phyloP scores from a whole-genome alignment of 495 filamentous ascomycete species.

The Melanomma pulvis-pyrius region DNA sequence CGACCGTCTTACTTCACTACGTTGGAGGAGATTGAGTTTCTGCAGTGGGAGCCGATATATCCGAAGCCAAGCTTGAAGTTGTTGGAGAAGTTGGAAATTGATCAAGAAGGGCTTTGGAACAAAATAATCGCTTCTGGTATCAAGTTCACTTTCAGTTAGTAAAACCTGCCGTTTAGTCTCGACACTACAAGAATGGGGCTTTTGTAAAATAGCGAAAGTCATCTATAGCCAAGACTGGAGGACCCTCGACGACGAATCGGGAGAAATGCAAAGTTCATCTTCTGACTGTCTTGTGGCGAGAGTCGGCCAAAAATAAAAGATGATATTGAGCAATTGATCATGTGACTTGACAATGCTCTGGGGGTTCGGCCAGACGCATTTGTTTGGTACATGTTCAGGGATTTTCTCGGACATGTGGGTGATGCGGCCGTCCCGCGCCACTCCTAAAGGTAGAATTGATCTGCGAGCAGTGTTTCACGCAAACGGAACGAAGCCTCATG shows the following conservation, averaged over 20 bases:
- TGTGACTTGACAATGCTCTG: neutral
- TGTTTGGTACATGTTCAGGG: too few relatives aligned
- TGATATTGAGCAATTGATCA: neutral
- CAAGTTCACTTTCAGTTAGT: neutral
- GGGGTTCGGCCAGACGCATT: neutral
- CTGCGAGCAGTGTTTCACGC: neutral
- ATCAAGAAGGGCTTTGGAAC: neutral
- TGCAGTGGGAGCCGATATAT: neutral
- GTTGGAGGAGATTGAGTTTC: neutral
- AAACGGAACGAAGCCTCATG: neutral
- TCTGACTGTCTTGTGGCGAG: too few relatives aligned
- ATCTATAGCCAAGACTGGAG: too few relatives aligned
- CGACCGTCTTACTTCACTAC: neutral
- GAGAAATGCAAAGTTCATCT: too few relatives aligned
- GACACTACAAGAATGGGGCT: neutral
- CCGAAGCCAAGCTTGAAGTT: neutral
- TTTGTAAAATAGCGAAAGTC: neutral
- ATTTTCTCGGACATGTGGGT: too few relatives aligned
- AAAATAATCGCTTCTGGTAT: neutral
- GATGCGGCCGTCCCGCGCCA: neutral
- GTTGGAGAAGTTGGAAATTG: neutral
- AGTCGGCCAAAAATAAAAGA: too few relatives aligned
- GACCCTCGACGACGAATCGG: too few relatives aligned
- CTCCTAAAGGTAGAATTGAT: neutral
- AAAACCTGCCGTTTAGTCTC: neutral